These are phyloP conservation scores for Blastomyces silverae DNA, from an alignment of 2,329 filamentous ascomycete species.

Conservation along the genomic window DNA sequence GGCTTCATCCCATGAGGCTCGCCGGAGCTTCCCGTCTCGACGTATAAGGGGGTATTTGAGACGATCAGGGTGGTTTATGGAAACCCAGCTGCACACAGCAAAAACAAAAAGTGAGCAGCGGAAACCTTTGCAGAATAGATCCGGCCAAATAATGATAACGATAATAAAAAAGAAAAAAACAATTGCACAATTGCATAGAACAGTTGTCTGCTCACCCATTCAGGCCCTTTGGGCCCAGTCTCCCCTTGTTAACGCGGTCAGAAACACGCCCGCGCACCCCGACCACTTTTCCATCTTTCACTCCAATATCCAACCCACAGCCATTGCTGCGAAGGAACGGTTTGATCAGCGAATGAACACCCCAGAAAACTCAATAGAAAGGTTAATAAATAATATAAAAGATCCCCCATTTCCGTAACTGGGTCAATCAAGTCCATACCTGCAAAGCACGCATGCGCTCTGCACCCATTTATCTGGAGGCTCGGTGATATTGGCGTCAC, in stretches of 20 bases:
- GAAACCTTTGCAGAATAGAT: not conserved
- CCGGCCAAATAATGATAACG: not conserved
- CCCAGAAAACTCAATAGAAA: not conserved
- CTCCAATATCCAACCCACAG: constrained; percentile 34
- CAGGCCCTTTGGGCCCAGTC: constrained; percentile 34
- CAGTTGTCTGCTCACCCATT: constrained; percentile 25
- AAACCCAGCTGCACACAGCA: constrained; percentile 26
- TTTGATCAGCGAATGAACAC: constrained; percentile 1
- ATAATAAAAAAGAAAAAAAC: not conserved
- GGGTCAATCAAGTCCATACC: constrained; percentile 24
- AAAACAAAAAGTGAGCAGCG: constrained; percentile 1
- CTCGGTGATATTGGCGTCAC: constrained; percentile 29
- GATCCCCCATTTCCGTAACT: not conserved
- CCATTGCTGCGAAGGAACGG: constrained; percentile 27
- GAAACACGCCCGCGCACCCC: constrained; percentile 32
- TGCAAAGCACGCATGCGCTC: constrained; percentile 37
- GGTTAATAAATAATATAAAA: no score
- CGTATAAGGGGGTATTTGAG: no score
- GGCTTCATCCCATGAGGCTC: constrained; percentile 36
- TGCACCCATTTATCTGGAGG: constrained; percentile 37
- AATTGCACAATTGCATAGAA: not conserved
- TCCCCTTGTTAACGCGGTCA: constrained; percentile 34
- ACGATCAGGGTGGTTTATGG: no score
- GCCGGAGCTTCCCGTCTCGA: no score
- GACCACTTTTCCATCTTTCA: constrained; percentile 35